Percentiles rank a stretch among this genome's conserved stretches.
Evolutionary conservation across 1,284 basidiomycete genomes (phyloP).

Genomic region (Thecaphora frezii): DNA sequence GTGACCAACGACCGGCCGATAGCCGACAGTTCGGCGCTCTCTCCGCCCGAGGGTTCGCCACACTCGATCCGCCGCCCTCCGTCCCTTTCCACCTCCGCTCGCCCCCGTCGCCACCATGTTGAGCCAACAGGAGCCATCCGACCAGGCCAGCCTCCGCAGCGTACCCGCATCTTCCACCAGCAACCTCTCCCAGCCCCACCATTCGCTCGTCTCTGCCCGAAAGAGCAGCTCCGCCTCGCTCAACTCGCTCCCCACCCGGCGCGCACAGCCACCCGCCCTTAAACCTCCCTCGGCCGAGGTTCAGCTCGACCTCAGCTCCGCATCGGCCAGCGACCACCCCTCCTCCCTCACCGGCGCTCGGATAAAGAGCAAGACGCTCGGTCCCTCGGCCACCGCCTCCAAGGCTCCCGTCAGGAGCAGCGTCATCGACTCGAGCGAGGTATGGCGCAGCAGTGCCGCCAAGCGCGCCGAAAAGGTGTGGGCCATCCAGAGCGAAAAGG

Average conservation of each 20-base stretch:
- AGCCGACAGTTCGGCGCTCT: no score
- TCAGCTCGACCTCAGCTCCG: slow-evolving; percentile 38
- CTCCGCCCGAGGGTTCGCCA: no score
- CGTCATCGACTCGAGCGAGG: slow-evolving; percentile 30
- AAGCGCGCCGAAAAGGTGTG: slow-evolving; percentile 51
- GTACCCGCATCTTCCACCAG: background rate
- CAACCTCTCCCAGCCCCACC: no score
- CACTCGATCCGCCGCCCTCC: no score
- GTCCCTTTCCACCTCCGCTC: no score
- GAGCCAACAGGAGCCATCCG: no score
- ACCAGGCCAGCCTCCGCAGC: no score
- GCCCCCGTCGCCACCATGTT: no score
- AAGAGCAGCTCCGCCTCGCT: slow-evolving; percentile 32
- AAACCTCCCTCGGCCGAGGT: slow-evolving; percentile 35
- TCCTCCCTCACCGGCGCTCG: background rate
- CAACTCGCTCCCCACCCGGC: slow-evolving; percentile 30
- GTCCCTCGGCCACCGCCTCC: slow-evolving; percentile 9
- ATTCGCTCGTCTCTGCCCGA: background rate
- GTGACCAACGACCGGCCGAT: no score
- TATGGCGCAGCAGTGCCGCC: slow-evolving; percentile 53
- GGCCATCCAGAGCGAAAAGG: slow-evolving; percentile 52
- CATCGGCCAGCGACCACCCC: slow-evolving; percentile 11
- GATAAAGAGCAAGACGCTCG: background rate
- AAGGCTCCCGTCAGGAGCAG: slow-evolving; percentile 25
- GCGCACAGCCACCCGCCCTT: slow-evolving; percentile 21